phyloP scores from a whole-genome alignment of 129 eudicot species.

The Helichrysum umbraculigerum region DNA sequence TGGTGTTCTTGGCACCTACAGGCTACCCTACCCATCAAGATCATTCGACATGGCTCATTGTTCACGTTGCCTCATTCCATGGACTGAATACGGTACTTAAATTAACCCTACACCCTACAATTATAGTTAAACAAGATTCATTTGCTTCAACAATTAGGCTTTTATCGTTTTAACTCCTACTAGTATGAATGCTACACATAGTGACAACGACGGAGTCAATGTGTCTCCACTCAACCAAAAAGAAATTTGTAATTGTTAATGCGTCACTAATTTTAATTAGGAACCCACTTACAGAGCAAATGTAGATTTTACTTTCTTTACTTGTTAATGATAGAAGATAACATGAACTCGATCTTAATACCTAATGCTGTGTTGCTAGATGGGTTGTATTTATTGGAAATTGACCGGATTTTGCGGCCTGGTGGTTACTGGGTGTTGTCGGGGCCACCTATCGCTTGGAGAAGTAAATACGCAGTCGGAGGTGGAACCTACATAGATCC shows the following conservation, averaged over 20 bases:
- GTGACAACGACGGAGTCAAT: neutral
- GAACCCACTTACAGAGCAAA: neutral
- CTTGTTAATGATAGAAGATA: neutral
- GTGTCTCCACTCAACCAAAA: neutral
- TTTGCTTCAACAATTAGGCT: neutral
- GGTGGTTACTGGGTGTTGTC: conserved; percentile 50
- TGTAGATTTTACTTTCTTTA: neutral
- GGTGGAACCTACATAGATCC: conserved; percentile 37
- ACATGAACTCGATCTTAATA: neutral
- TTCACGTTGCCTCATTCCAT: conserved; percentile 51
- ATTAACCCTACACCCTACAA: neutral
- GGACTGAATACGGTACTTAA: conserved; percentile 37
- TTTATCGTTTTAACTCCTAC: conserved; percentile 5
- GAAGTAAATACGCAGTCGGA: conserved; percentile 29
- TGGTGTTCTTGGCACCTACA: conserved; percentile 54
- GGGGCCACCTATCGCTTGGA: conserved; percentile 41
- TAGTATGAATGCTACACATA: neutral
- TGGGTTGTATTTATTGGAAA: conserved; percentile 40
- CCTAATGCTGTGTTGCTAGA: conserved; percentile 30
- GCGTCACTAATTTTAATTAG: no score
- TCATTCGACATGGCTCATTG: conserved; percentile 61
- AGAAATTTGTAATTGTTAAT: no score
- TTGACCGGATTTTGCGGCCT: conserved; percentile 43
- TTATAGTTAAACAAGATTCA: neutral
- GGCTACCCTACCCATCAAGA: conserved; percentile 52